Evolutionary conservation across 805 yeast genomes (phyloP), one percentile per base, ranked within the genome.

Genomic region (Cyberlindnera xishuangbannaensis): DNA sequence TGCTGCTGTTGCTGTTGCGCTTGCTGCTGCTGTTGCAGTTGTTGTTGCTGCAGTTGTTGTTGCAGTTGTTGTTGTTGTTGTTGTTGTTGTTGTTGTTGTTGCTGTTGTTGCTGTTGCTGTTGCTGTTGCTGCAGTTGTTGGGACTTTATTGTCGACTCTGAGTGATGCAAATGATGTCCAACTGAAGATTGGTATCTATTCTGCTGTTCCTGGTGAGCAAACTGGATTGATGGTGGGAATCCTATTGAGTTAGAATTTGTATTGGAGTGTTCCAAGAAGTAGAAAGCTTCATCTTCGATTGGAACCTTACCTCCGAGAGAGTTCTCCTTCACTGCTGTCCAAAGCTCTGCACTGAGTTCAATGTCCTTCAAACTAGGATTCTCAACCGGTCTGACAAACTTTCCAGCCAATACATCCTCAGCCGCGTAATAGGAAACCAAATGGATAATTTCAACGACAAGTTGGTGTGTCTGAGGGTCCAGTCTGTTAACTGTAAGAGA

Each of bases 391-490:
- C 78, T 62, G 1, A 56, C 48, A 28, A 87, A 61, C 25, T 60
- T 62, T 5, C 78, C 77, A 21, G 64, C 61, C 32, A 73, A 50
- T 4, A 86, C 92, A 54, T 88, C 95, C 15, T 73, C 73, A 0
- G 86, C 79, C 19, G 72, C 64, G 53, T 85, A 88, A 57, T 88
- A 88, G 7, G 88, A 76, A 3, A 88, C 76, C 36, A 88, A 58
- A 51, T 90, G 96, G 29, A 78, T 61, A 4, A 82, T 73, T 19
- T 35, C 43, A 43, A 37, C 15, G 34, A 40, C 47, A 39, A 31
- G 31, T 6, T 19, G 34, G 19, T 25, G 45, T 31, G 33, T 36
- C 6, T 30, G 22, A 1, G 33, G 29, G 28, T 46, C 44, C 3
- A 38, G 27, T 31, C 44, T 32, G 32, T 43, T 15, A 16, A 50